Base-by-base conservation (phyloP, 345 rosid genomes). In the Chamaenerion angustifolium region DNA sequence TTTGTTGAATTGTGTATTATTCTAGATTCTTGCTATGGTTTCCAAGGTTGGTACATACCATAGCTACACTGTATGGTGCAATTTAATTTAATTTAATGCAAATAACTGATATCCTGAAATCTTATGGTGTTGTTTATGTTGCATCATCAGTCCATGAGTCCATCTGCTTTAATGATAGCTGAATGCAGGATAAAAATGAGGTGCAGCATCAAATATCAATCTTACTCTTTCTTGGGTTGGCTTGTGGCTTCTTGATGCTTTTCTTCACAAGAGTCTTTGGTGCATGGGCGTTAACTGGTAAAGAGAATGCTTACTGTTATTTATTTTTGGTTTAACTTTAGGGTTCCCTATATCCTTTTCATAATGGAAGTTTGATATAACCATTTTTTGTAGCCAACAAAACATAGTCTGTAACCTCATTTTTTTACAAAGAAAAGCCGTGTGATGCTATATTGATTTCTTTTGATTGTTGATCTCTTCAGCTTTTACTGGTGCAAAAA, bases 191-290 rank as follows among this genome's bases (percentile, higher is more conserved):
- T 67, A 82, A 73, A 71, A 62, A 72, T 6, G 83, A 77, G 64
- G 95, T 80, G 58, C 96, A 87, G 45, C 95, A 83, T 68, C 93
- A 86, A 68, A 81, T 90, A 64, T 92, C 96, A n/a, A 61, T 78
- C 64, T 74, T 83, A 63, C 83, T 86, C 50, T 87, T 78, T 69
- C 61, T 76, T 5, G 93, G 93, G 15, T 67, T 86, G 75, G 62
- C 67, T 62, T 78, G 87, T 60, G 94, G 98, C 49, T 16, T 76
- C 57, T 51, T 66, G 41, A 78, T 90, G 98, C 73, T 90, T 63
- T 43, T 75, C 51, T 64, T 79, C 61, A 81, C 96, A 10, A 79
- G 66, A 57, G 59, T 73, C 27, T 90, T 73, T 68, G 96, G 96
- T 46, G 66, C 76, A 57, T 68, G 75, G 81, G 83, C 82, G n/a